Percentiles rank a stretch among this genome's conserved stretches.
Conservation (phyloP, 208 protist species). For the Leishmania turanica region DNA sequence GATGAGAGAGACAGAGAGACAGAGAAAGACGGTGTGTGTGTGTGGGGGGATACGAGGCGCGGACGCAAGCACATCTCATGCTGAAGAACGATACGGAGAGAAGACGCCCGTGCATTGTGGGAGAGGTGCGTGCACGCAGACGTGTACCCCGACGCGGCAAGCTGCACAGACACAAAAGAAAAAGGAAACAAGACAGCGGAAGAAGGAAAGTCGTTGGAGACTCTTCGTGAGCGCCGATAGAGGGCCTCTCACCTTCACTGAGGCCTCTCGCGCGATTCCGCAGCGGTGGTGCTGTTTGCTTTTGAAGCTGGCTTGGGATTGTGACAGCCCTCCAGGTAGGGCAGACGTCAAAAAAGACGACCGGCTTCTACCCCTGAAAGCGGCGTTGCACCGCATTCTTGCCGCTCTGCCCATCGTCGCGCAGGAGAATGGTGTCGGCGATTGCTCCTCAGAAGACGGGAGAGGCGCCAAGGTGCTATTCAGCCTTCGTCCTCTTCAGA, state of each 20-base stretch:
- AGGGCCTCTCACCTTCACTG: neutral
- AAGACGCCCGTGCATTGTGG: neutral
- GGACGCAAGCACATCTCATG: neutral
- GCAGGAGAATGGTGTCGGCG: neutral
- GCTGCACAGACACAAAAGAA: neutral
- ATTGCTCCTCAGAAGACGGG: neutral
- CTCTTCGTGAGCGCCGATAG: neutral
- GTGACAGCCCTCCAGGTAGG: neutral
- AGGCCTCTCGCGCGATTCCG: neutral
- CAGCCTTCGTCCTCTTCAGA: neutral
- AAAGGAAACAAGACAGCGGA: neutral
- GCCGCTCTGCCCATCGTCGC: neutral
- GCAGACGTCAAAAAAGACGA: neutral
- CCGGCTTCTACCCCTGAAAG: neutral
- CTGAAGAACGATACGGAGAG: neutral
- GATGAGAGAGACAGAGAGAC: neutral
- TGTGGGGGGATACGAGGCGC: neutral
- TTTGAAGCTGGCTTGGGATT: neutral
- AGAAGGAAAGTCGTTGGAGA: neutral
- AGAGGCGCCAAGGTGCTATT: neutral
- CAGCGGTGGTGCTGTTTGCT: neutral
- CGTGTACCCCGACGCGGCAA: neutral
- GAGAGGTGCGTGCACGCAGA: neutral
- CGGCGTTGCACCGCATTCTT: neutral
- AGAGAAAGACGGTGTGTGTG: no score